These are phyloP conservation scores for Fusarium secorum DNA, from an alignment of 2,329 filamentous ascomycete species.

Conservation along the genomic window DNA sequence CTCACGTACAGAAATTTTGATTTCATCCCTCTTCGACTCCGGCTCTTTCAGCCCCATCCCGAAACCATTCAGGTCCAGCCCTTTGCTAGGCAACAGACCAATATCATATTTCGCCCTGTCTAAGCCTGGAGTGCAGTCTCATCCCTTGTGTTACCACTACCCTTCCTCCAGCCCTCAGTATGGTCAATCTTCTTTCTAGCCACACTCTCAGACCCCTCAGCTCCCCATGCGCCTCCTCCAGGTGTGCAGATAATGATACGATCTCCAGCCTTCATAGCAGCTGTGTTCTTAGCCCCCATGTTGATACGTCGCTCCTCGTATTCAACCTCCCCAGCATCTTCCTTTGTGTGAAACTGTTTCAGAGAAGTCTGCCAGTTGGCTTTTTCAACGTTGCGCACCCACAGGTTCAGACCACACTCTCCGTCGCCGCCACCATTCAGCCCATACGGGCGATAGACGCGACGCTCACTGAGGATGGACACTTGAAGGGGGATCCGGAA, in stretches of 20 bases:
- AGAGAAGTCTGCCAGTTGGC: slow-evolving; percentile 57
- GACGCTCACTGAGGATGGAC: slow-evolving; percentile 77
- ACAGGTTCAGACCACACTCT: slow-evolving; percentile 82
- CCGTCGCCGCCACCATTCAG: slow-evolving; percentile 84
- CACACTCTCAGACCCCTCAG: slow-evolving; percentile 63
- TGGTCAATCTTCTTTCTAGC: slow-evolving; percentile 62
- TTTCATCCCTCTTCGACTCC: not conserved
- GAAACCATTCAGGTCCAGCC: not conserved
- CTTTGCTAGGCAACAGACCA: not conserved
- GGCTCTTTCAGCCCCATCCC: not conserved
- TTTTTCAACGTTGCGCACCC: slow-evolving; percentile 77
- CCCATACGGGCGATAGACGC: slow-evolving; percentile 76
- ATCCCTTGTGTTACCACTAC: slow-evolving; percentile 64
- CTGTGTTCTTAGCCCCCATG: slow-evolving; percentile 81
- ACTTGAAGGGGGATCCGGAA: slow-evolving; percentile 80
- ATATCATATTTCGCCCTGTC: not conserved
- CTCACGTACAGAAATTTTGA: not conserved
- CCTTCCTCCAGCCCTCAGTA: slow-evolving; percentile 61
- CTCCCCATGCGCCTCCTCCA: slow-evolving; percentile 81
- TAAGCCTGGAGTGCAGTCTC: slow-evolving; percentile 66
- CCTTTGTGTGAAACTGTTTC: slow-evolving; percentile 48
- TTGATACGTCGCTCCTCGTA: slow-evolving; percentile 72
- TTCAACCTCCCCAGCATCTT: slow-evolving; percentile 49
- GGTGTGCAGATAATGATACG: slow-evolving; percentile 80
- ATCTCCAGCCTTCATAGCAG: slow-evolving; percentile 78